Evolutionary conservation across 306 rosid genomes (phyloP), one percentile per base, ranked within the genome.

Genomic region (Glycyrrhiza uralensis): DNA sequence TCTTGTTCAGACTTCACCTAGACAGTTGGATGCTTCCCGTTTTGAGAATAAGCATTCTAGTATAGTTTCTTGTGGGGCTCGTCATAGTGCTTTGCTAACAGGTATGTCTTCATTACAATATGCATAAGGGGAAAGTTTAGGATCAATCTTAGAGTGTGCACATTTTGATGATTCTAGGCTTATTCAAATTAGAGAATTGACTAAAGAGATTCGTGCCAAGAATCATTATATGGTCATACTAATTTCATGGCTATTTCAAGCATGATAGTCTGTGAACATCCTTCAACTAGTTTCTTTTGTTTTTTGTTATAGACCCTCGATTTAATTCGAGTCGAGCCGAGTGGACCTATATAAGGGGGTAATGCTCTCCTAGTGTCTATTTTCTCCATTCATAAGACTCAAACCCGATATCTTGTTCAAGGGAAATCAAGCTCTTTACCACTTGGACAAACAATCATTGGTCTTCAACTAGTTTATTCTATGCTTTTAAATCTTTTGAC

Each of bases 11-110:
- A 80, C 89, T 35, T 74, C 82, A 24, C 98, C 98, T 24, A 88
- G 73, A 81, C 87, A 67, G 72, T 77, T 93, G 80, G 93, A 93
- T 61, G 83, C 87, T 68, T 73, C 91, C n/a, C 20, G 64, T 75
- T 82, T 93, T 51, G 90, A 86, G 71, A 84, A 83, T 54, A 85
- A 76, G 82, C 83, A 71, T 66, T 85, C 86, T 18, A 76, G 69
- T 24, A 57, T 68, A 9, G 79, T 83, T 38, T 93, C 98, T 14
- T 90, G 98, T 57, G 98, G 97, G 12, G 98, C 96, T 14, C 97
- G 98, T 29, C 98, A 93, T 54, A 90, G 89, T 83, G 87, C 76
- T 29, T 57, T 90, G 63, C 69, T 90, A 59, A 93, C 96, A 47
- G 97, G 98, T 93, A 70, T 6, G 69, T 28, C 23, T 39, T 55